phyloP scores from a whole-genome alignment of 2,329 filamentous ascomycete genomes.

The Alternaria arbusti region DNA sequence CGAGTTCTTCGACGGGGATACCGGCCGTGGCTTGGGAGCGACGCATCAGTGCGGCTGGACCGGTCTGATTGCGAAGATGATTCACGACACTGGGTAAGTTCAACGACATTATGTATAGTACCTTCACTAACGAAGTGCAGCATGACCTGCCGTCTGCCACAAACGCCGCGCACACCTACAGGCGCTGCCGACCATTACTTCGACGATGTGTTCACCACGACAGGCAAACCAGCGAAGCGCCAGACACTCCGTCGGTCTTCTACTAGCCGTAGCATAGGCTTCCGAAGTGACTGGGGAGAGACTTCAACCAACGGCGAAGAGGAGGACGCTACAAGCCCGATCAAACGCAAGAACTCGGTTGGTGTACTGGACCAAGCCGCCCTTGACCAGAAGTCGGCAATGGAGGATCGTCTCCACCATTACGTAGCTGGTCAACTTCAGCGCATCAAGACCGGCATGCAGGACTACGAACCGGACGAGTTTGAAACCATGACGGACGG shows the following conservation, averaged over 20 bases:
- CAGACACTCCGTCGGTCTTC: slow-evolving; percentile 76
- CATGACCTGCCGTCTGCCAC: slow-evolving; percentile 59
- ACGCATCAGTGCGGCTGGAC: slow-evolving; percentile 98
- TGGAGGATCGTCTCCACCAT: slow-evolving; percentile 70
- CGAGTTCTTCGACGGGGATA: slow-evolving; percentile 96
- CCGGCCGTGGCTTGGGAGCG: slow-evolving; percentile 84
- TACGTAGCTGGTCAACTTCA: slow-evolving; percentile 85
- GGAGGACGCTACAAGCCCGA: slow-evolving; percentile 37
- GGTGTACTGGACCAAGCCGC: slow-evolving; percentile 61
- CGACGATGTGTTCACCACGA: slow-evolving; percentile 79
- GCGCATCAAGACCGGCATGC: slow-evolving; percentile 68
- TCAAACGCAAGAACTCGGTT: slow-evolving; percentile 55
- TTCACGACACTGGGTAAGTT: slow-evolving; percentile 92
- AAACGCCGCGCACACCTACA: slow-evolving; percentile 88
- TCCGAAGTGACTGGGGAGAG: slow-evolving; percentile 74
- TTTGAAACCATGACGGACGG: slow-evolving; percentile 65
- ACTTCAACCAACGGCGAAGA: slow-evolving; percentile 47
- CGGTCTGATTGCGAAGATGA: slow-evolving; percentile 92
- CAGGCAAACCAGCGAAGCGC: slow-evolving; percentile 50
- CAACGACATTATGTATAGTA: background rate
- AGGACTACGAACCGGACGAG: slow-evolving; percentile 65
- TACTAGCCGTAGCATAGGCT: slow-evolving; percentile 81
- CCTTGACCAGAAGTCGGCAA: slow-evolving; percentile 44
- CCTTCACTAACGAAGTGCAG: slow-evolving; percentile 52
- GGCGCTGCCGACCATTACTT: slow-evolving; percentile 91